Evolutionary conservation across 2,329 filamentous ascomycete species (phyloP), one percentile per base, ranked within the genome.

Genomic region (Lachnellula arida): DNA sequence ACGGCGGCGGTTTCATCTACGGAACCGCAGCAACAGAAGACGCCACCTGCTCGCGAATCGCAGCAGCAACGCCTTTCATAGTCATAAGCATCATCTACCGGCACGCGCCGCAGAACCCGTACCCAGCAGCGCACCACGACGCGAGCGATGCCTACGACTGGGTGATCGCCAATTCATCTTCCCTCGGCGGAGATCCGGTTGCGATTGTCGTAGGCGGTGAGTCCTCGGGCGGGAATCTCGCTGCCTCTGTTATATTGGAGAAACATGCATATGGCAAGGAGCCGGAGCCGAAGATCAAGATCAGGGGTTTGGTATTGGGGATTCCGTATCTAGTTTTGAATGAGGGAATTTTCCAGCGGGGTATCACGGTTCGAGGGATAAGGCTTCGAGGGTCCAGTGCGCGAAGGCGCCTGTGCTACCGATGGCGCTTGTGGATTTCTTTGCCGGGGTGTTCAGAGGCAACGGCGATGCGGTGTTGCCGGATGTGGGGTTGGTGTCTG

Each of bases 1-100:
- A 82, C 59, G 81, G 81, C 3, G 81, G 80, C 3, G 81, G 80
- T 0, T 85, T 80, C 55, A 60, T 82, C 8, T 78, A 80, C n/a
- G 82, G 82, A 2, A 79, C 76, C 0, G 63, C 84, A 2, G 60
- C 66, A 1, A 76, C 76, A 0, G 82, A 85, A 57, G 81, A 85
- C 53, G 75, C 76, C 0, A 72, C 70, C 1, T 85, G 81, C 59
- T 68, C 76, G 0, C 71, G 73, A 0, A 74, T 81, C 9, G 77
- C 51, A 7, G 43, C 25, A 3, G 9, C 32, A 5, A 12, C 54
- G 19, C n/a, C 79, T 0, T 64, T 75, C 12, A 54, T 59, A 0
- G 60, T 67, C 4, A 48, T 56, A 14, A 80, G 81, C 43, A 70
- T 84, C 12, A 81, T 82, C 60, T 85, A 85, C 64, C 76, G 82